A percentile compares a stretch with the other conserved stretches of the same genome.
phyloP scores from a whole-genome alignment of 2,329 filamentous ascomycete species.

The Fulvia fulva region DNA sequence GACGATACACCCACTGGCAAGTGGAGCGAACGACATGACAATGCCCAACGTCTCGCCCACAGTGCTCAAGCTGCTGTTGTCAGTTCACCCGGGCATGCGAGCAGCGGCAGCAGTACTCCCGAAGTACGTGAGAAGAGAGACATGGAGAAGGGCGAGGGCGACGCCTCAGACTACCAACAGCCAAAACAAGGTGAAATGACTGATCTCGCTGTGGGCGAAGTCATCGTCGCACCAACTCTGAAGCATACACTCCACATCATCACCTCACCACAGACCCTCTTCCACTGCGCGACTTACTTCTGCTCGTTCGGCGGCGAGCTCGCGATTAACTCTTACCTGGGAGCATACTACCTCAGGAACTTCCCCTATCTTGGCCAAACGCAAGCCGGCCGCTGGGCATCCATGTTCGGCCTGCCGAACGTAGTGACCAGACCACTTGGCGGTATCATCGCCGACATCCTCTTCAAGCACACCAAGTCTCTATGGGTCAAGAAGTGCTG shows the following conservation, averaged over 20 bases:
- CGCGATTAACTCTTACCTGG: conserved; percentile 57
- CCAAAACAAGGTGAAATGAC: conserved; percentile 46
- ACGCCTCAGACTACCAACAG: conserved; percentile 34
- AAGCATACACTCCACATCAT: conserved; percentile 59
- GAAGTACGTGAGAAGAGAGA: conserved; percentile 39
- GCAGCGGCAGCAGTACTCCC: conserved; percentile 49
- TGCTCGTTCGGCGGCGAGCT: conserved; percentile 59
- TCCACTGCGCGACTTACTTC: conserved; percentile 52
- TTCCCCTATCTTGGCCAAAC: conserved; percentile 39
- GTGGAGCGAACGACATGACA: conserved; percentile 67
- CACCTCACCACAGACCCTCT: conserved; percentile 56
- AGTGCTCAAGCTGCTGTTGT: conserved; percentile 40
- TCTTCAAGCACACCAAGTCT: conserved; percentile 49
- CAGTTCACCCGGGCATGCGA: conserved; percentile 16
- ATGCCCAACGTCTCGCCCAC: conserved; percentile 50
- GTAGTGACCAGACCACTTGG: conserved; percentile 62
- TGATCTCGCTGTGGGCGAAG: conserved; percentile 56
- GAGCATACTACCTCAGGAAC: conserved; percentile 55
- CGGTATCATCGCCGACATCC: conserved; percentile 55
- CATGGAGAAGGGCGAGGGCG: not conserved
- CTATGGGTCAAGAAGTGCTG: conserved; percentile 63
- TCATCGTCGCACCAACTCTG: conserved; percentile 57
- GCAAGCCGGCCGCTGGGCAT: conserved; percentile 57
- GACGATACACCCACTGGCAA: conserved; percentile 75
- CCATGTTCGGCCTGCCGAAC: conserved; percentile 73